A percentile compares a stretch with the other conserved stretches of the same genome.
phyloP scores from a whole-genome alignment of 345 rosid species.

The Citrus cavaleriei region DNA sequence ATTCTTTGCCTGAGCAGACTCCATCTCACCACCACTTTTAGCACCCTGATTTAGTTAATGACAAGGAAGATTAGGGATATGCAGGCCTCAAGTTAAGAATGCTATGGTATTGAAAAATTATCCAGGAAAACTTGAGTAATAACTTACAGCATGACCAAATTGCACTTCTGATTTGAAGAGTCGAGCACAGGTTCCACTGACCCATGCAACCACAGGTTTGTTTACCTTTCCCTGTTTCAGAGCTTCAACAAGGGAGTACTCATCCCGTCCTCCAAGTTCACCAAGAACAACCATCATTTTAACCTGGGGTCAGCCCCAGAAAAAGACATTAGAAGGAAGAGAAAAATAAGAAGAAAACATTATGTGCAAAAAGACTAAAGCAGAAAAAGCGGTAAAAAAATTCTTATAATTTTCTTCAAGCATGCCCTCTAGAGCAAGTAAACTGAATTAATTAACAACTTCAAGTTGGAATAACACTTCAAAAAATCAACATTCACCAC shows the following conservation, averaged over 20 bases:
- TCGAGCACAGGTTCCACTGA: constrained; percentile 95
- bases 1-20: constrained; percentile 98
- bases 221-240: constrained; percentile 85
- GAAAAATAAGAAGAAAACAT: background rate
- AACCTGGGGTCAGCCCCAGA: constrained; percentile 41
- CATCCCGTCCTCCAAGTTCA: constrained; percentile 97
- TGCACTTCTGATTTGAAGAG: constrained; percentile 98
- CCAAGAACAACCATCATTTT: constrained; percentile 96
- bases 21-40: constrained; percentile 97
- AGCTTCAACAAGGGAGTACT: constrained; percentile 95
- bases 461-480: background rate
- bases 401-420: background rate
- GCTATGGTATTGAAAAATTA: background rate
- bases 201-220: constrained; percentile 99
- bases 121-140: constrained; percentile 8
- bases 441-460: background rate
- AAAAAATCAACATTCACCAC: background rate
- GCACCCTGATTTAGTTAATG: constrained; percentile 63
- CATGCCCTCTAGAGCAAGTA: background rate
- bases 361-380: background rate
- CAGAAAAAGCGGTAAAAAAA: background rate
- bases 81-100: background rate
- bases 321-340: constrained; percentile 6
- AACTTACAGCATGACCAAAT: constrained; percentile 98
- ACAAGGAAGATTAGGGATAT: constrained; percentile 11